These are phyloP conservation scores for Fusarium nygamai DNA, from an alignment of 2,329 filamentous ascomycete genomes.

Conservation along the genomic window DNA sequence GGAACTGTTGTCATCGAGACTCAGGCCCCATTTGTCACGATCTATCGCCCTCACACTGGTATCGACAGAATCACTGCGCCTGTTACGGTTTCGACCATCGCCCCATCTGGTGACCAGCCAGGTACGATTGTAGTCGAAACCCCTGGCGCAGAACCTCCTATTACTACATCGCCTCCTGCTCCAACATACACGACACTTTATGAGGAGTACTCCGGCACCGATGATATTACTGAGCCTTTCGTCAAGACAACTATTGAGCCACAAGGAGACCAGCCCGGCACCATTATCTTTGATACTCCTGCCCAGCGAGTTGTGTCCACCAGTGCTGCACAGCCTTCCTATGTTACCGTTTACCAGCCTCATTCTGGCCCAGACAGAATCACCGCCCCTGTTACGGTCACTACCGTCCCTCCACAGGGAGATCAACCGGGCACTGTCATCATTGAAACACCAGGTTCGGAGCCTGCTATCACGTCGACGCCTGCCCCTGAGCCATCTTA, in stretches of 20 bases:
- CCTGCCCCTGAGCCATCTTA: not conserved
- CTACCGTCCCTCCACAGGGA: not conserved
- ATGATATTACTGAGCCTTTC: constrained; percentile 11
- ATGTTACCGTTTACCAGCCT: constrained; percentile 7
- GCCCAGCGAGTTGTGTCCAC: constrained; percentile 2
- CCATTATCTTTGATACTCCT: constrained; percentile 29
- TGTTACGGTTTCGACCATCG: constrained; percentile 21
- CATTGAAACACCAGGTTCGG: constrained; percentile 12
- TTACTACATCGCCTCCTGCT: constrained; percentile 16
- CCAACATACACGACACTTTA: constrained; percentile 23
- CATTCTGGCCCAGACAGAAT: constrained; percentile 6
- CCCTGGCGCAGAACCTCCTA: constrained; percentile 8
- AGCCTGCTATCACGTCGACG: not conserved
- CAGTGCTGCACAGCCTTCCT: constrained; percentile 3
- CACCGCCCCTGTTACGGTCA: constrained; percentile 1
- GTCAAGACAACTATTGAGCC: constrained; percentile 21
- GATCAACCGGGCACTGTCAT: constrained; percentile 12
- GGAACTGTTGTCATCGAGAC: constrained; percentile 28
- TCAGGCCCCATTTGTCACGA: constrained; percentile 17
- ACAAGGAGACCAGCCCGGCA: constrained; percentile 20
- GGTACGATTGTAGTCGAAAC: constrained; percentile 30
- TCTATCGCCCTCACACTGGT: constrained; percentile 23
- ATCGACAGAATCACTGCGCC: constrained; percentile 13
- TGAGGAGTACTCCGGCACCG: constrained; percentile 15
- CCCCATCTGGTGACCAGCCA: constrained; percentile 13